Conservation (phyloP, 371 early-diverging fungal species). For the Mortierella sp. region DNA sequence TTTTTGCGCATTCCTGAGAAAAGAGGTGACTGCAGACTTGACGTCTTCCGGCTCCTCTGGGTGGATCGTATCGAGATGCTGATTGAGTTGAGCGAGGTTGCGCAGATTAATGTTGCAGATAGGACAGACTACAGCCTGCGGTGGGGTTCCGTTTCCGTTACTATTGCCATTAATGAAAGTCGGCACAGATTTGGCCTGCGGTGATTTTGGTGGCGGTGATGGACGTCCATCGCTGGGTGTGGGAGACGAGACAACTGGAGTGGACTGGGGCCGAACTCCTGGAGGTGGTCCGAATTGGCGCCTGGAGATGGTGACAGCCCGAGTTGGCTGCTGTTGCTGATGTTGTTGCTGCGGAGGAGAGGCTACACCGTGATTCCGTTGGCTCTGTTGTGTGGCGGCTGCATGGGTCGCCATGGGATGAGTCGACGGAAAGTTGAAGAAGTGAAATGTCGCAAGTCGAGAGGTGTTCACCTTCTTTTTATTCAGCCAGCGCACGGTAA, state of each 20-base stretch:
- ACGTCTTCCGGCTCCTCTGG: slow-evolving; percentile 55
- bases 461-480: not conserved
- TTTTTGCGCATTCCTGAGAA: slow-evolving; percentile 53
- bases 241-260: slow-evolving; percentile 6
- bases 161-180: slow-evolving; percentile 3
- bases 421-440: not conserved
- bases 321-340: slow-evolving; percentile 17
- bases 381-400: slow-evolving; percentile 8
- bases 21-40: slow-evolving; percentile 44
- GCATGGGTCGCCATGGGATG: slow-evolving; percentile 46
- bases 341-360: slow-evolving; percentile 18
- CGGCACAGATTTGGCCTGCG: slow-evolving; percentile 19
- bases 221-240: slow-evolving; percentile 12
- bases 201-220: slow-evolving; percentile 40
- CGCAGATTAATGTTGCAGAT: slow-evolving; percentile 47
- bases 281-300: slow-evolving; percentile 51
- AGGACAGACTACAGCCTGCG: slow-evolving; percentile 28
- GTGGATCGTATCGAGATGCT: slow-evolving; percentile 48
- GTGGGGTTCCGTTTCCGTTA: not conserved
- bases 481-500: too few species aligned
- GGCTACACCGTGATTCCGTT: slow-evolving; percentile 1
- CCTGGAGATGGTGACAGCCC: slow-evolving; percentile 27
- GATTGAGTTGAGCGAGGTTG: slow-evolving; percentile 49
- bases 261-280: slow-evolving; percentile 11
- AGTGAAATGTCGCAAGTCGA: not conserved